Base-by-base conservation (phyloP, 257 asterid genomes). In the Penstemon eatonii region DNA sequence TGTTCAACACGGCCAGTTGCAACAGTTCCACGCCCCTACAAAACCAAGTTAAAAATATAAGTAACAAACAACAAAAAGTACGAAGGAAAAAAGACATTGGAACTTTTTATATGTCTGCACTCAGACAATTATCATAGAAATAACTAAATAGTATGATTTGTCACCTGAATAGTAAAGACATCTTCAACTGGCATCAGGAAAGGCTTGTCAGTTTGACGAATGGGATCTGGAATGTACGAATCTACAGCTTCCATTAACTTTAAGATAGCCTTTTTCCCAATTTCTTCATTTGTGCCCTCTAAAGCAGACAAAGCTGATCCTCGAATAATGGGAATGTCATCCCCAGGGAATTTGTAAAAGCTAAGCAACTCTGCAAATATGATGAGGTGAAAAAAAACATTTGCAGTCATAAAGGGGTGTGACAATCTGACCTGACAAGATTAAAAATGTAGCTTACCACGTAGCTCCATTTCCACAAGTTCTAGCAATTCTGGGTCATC, bases 1-100 rank as follows among this genome's bases (percentile, higher is more conserved):
- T 94, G 99, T 73, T 94, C 99, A 59, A 94, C 81, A 71, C 99
- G 96, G 72, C 99, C 99, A 37, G 99, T 94, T 56, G 99, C 99
- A 81, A 94, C 99, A 57, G 99, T 94, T 77, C 99, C 99, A 79
- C 99, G 97, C 25, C 99, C 99, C 99, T 94, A 66, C 41, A 50
- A 56, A 79, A 72, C 53, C 72, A 76, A 43, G 61, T 60, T 25
- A 19, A 45, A 74, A 46, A 73, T 58, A 33, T 68, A 63, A 25
- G 33, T 25, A 25, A 25, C 33, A 73, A 65, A 46, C 45, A 63
- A 63, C 33, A 51, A 36, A 63, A 6, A 43, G 56, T 46, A 59
- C 50, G 58, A 10, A 10, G 49, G 56, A 72, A 60, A 5, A 18
- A 37, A 64, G 60, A 0, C 33, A 39, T 52, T 6, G 2, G 3